Evolutionary conservation across 139 green algal species (phyloP).

Genomic region (Closterium sp.): DNA sequence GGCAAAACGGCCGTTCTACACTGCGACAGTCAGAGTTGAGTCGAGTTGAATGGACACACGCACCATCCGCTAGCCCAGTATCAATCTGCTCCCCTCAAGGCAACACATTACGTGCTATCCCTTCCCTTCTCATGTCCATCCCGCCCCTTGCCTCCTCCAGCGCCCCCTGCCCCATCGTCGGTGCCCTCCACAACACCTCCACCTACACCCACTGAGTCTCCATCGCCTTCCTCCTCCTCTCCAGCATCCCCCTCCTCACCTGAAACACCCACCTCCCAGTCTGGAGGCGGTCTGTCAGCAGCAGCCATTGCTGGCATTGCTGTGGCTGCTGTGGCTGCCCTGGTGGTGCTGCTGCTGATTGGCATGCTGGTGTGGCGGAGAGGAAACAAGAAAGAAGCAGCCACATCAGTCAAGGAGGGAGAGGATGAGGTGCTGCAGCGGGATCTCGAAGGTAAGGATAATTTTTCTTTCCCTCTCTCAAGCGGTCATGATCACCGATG

Average conservation of each 20-base stretch:
- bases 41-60: too few relatives aligned
- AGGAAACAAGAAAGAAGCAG: not conserved
- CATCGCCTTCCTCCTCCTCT: too few relatives aligned
- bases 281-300: not conserved
- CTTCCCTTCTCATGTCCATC: not conserved
- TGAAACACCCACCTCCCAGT: not conserved
- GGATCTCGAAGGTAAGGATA: not conserved
- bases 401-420: not conserved
- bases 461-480: too few relatives aligned
- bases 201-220: too few relatives aligned
- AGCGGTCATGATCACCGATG: too few relatives aligned
- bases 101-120: not conserved
- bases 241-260: not conserved
- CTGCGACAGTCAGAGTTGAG: too few relatives aligned
- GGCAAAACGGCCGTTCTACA: too few relatives aligned
- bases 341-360: not conserved
- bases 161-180: too few relatives aligned
- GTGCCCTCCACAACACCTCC: too few relatives aligned
- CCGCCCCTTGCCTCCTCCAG: not conserved
- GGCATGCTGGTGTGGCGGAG: not conserved
- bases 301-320: not conserved
- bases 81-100: too few relatives aligned
- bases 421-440: not conserved
- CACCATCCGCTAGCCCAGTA: too few relatives aligned
- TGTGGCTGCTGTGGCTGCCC: not conserved